Base-by-base conservation (phyloP, 2,329 filamentous ascomycete genomes). In the Ascochyta clinopodiicola region DNA sequence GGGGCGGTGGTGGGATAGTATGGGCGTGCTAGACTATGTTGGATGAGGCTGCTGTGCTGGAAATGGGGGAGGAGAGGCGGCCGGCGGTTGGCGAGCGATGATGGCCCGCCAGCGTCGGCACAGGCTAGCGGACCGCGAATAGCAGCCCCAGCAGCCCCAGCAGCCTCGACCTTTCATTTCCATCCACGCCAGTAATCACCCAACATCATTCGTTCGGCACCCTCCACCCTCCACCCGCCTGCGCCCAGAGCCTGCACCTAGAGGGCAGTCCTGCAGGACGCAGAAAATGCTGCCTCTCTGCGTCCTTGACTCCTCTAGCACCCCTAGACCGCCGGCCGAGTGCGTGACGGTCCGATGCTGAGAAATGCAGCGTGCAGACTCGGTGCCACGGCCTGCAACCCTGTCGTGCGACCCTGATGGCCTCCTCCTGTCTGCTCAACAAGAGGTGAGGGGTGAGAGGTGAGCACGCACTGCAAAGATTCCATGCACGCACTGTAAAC, bases 21-120 rank as follows among this genome's bases (percentile, higher is more conserved):
- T 59, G 56, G 44, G 22, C 36, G 56, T 40, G 46, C 29, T 56
- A 51, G 46, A 51, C n/a, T 43, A 56, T 56, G 52, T 57, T 57
- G 38, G 40, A 44, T 57, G 54, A 57, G 48, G 54, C 54, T 57
- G 54, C 44, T 19, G 44, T 47, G 47, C 44, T 57, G 47, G 44
- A 44, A 57, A 57, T 57, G 54, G 48, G 42, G 4, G 54, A 56
- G 44, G 29, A 50, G 39, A 38, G 39, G 36, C 44, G 39, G 44
- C 46, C 43, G 27, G 27, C 27, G 27, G 27, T 51, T 36, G 42
- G 51, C 39, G 52, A 51, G 52, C 52, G 42, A 43, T 19, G 36
- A 36, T 50, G 52, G 52, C 40, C 51, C 45, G 35, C 35, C 35
- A 15, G 45, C 45, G 45, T 45, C 52, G 52, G 46, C 46, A 51